Conservation (phyloP, 805 yeast species). For the Wickerhamomyces silvicola region DNA sequence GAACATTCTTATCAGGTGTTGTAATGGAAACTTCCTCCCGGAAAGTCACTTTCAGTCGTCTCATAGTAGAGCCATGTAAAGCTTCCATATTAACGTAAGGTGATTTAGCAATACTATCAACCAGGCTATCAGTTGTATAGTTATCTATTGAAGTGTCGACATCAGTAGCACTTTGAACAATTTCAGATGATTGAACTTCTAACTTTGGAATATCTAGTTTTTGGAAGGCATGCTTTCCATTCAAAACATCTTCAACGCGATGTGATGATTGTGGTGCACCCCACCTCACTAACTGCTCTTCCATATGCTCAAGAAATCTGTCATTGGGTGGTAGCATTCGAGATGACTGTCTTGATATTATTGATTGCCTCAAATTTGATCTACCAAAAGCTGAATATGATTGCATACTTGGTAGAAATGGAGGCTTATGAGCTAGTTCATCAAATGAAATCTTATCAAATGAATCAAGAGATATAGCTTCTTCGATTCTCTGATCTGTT, state of each 20-base stretch:
- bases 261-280: slow-evolving; percentile 24
- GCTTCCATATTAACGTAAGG: slow-evolving; percentile 3
- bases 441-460: too few species aligned
- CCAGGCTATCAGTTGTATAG: slow-evolving; percentile 6
- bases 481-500: too few species aligned
- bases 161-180: neutral
- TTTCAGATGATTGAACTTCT: slow-evolving; percentile 1
- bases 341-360: slow-evolving; percentile 22
- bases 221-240: slow-evolving; percentile 29
- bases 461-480: too few species aligned
- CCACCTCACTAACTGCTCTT: slow-evolving; percentile 31
- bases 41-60: slow-evolving; percentile 1
- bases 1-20: too few species aligned
- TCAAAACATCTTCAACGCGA: slow-evolving; percentile 23
- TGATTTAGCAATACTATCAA: slow-evolving; percentile 11
- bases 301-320: slow-evolving; percentile 26
- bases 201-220: slow-evolving; percentile 15
- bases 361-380: slow-evolving; percentile 21
- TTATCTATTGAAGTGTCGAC: neutral
- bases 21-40: slow-evolving; percentile 2
- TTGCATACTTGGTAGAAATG: slow-evolving; percentile 9
- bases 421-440: slow-evolving; percentile 16
- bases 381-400: slow-evolving; percentile 12
- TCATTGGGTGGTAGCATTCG: slow-evolving; percentile 23
- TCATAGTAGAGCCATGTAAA: neutral